These are phyloP conservation scores for Leptographium radiaticola DNA, from an alignment of 2,329 filamentous ascomycete genomes.

Conservation along the genomic window DNA sequence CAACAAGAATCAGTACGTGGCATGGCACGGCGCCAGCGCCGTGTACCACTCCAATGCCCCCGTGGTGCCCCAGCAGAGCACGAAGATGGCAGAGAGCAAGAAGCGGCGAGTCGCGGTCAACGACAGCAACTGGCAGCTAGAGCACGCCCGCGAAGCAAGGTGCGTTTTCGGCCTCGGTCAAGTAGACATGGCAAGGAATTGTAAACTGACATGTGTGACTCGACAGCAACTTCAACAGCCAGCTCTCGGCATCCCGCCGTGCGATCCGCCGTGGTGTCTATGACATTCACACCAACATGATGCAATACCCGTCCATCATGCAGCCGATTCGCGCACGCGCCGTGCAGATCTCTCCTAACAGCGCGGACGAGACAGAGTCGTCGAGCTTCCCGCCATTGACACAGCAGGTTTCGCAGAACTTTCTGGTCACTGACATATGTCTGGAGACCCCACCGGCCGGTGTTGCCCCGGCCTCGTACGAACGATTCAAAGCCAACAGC, in stretches of 20 bases:
- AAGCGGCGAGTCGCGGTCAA: conserved; percentile 80
- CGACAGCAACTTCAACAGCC: conserved; percentile 68
- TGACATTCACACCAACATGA: conserved; percentile 83
- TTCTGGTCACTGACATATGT: conserved; percentile 40
- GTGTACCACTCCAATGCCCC: conserved; percentile 82
- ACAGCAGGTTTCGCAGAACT: conserved; percentile 38
- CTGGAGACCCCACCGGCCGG: conserved; percentile 38
- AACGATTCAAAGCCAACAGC: conserved; percentile 26
- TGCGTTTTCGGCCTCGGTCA: conserved; percentile 27
- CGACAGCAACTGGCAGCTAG: conserved; percentile 90
- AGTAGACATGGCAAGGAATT: background rate
- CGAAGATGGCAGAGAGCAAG: conserved; percentile 65
- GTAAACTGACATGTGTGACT: conserved; percentile 21
- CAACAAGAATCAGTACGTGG: conserved; percentile 97
- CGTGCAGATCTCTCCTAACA: conserved; percentile 48
- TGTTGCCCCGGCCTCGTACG: conserved; percentile 30
- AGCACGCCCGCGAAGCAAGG: conserved; percentile 87
- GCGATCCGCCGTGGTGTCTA: conserved; percentile 67
- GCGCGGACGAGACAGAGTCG: conserved; percentile 15
- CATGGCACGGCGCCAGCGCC: conserved; percentile 92
- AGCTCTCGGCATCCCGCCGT: conserved; percentile 54
- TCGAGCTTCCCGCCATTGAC: conserved; percentile 34
- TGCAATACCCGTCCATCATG: conserved; percentile 78
- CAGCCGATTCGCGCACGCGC: conserved; percentile 81
- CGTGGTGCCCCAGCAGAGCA: conserved; percentile 59